Evolutionary conservation across 1,284 basidiomycete species (phyloP).

Genomic region (Sanghuangporus sanghuang): DNA sequence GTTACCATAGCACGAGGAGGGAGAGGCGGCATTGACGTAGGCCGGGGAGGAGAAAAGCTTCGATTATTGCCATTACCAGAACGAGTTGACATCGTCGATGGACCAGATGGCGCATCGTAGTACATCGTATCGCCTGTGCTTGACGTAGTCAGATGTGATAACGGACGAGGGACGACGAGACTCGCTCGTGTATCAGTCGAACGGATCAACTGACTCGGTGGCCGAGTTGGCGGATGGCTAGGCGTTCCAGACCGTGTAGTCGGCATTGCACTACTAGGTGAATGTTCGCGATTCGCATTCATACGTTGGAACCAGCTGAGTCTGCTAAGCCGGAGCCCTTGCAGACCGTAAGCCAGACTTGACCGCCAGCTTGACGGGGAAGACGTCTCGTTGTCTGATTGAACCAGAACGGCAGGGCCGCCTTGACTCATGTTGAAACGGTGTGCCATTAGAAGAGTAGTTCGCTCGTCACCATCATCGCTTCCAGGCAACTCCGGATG

Average conservation of each 20-base stretch:
- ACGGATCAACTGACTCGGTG: background rate
- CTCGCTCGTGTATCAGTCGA: background rate
- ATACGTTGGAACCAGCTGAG: constrained; percentile 22
- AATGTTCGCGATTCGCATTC: constrained; percentile 4
- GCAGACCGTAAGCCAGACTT: constrained; percentile 11
- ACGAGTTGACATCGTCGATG: constrained; percentile 15
- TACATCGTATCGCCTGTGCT: constrained; percentile 16
- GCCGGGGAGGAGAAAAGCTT: background rate
- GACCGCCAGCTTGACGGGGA: constrained; percentile 14
- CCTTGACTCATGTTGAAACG: constrained; percentile 17
- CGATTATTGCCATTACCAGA: constrained; percentile 2
- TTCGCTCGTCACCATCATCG: constrained; percentile 20
- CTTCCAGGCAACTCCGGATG: constrained; percentile 6
- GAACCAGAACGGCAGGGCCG: constrained; percentile 7
- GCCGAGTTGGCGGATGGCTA: background rate
- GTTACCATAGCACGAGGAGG: constrained; percentile 7
- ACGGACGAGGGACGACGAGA: constrained; percentile 12
- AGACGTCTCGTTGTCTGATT: background rate
- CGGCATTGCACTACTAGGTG: background rate
- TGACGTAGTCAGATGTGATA: constrained; percentile 13
- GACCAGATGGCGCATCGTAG: constrained; percentile 17
- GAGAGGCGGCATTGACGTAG: constrained; percentile 14
- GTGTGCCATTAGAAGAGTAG: constrained; percentile 19
- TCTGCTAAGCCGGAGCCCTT: constrained; percentile 17
- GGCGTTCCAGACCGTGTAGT: constrained; percentile 1